Percentiles rank a stretch among this genome's conserved stretches.
These are phyloP conservation scores for Cryphonectria nitschkei DNA, from an alignment of 2,329 filamentous ascomycete species.

Conservation along the genomic window DNA sequence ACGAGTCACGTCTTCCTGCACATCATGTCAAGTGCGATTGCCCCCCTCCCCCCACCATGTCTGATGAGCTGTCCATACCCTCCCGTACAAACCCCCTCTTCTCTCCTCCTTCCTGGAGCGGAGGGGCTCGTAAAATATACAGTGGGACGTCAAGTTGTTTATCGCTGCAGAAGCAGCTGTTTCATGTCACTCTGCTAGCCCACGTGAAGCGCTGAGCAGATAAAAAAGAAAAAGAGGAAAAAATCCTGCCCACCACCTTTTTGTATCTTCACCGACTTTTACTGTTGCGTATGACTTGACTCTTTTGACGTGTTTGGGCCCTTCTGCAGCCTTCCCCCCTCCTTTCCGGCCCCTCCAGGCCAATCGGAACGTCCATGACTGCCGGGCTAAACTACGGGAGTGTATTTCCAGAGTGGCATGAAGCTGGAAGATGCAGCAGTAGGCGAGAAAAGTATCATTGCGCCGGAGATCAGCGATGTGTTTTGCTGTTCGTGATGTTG, in stretches of 20 bases:
- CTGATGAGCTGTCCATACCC: slow-evolving; percentile 9
- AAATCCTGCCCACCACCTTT: slow-evolving; percentile 22
- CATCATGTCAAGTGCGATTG: slow-evolving; percentile 16
- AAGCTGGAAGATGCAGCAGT: not conserved
- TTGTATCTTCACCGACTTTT: slow-evolving; percentile 25
- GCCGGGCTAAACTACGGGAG: not conserved
- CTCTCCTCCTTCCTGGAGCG: not conserved
- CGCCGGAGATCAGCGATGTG: not conserved
- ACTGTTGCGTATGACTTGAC: not conserved
- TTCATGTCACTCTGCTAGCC: slow-evolving; percentile 8
- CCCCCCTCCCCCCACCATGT: not conserved
- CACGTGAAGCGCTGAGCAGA: slow-evolving; percentile 4
- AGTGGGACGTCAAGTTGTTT: not conserved
- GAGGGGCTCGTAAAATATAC: not conserved
- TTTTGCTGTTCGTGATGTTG: not conserved
- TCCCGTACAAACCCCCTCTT: not conserved
- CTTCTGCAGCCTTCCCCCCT: slow-evolving; percentile 14
- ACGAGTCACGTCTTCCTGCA: slow-evolving; percentile 15
- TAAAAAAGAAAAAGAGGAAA: too few species aligned
- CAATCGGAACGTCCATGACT: not conserved
- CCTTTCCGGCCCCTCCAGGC: slow-evolving; percentile 8
- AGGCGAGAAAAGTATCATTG: not conserved
- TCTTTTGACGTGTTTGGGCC: slow-evolving; percentile 17
- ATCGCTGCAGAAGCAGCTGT: slow-evolving; percentile 5
- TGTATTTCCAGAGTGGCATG: not conserved